Percentiles rank a stretch among this genome's conserved stretches.
Conservation (phyloP, 2,329 filamentous ascomycete genomes). For the Biscogniauxia sp. region DNA sequence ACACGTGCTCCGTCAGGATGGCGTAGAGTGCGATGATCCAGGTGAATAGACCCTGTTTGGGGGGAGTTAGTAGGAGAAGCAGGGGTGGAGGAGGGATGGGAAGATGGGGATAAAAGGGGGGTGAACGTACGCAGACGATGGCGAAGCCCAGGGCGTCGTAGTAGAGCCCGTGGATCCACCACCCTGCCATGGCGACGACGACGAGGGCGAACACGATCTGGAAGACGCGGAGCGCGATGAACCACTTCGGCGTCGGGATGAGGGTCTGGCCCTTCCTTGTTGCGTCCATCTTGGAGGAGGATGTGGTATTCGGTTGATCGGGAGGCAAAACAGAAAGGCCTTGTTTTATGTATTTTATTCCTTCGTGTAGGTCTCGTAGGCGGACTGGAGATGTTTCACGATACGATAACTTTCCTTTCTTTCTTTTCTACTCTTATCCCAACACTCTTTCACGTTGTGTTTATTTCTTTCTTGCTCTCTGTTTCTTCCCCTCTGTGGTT, state of each 20-base stretch:
- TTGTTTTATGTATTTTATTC: too few relatives aligned
- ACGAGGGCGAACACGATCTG: constrained; percentile 43
- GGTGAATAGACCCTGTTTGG: constrained; percentile 41
- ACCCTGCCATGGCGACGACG: constrained; percentile 42
- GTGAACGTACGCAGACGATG: constrained; percentile 38
- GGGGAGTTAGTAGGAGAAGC: neutral
- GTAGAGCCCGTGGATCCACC: constrained; percentile 41
- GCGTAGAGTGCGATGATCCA: constrained; percentile 44
- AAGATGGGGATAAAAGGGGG: neutral
- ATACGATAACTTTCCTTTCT: too few relatives aligned
- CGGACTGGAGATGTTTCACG: too few relatives aligned
- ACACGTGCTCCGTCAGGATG: constrained; percentile 40
- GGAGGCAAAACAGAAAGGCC: too few relatives aligned
- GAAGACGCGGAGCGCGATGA: constrained; percentile 39
- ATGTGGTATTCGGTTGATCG: too few relatives aligned
- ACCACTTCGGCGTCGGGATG: constrained; percentile 42
- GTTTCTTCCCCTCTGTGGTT: too few relatives aligned
- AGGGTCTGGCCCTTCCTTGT: constrained; percentile 29
- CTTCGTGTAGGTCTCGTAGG: too few relatives aligned
- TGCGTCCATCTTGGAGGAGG: constrained; percentile 17
- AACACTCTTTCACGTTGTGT: too few relatives aligned
- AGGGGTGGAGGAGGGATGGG: neutral
- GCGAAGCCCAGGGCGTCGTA: constrained; percentile 40
- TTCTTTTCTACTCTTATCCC: too few relatives aligned
- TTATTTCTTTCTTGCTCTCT: too few relatives aligned